A percentile compares a stretch with the other conserved stretches of the same genome.
Conservation (phyloP, 2,329 filamentous ascomycete species). For the Neodidymelliopsis sp. region DNA sequence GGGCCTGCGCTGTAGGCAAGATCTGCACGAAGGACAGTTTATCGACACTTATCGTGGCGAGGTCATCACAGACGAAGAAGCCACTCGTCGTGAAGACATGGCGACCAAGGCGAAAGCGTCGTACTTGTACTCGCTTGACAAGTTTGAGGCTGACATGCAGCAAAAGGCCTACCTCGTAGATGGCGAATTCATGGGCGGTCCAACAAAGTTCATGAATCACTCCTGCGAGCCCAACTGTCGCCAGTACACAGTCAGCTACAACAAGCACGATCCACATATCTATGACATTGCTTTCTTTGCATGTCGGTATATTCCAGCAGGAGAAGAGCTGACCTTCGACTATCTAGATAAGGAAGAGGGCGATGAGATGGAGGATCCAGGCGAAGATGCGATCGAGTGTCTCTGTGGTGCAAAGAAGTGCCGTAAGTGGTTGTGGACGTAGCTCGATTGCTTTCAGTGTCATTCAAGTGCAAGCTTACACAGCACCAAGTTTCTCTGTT, state of each 20-base stretch:
- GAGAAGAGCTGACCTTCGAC: slow-evolving; percentile 80
- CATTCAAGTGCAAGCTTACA: no score
- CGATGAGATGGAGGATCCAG: slow-evolving; percentile 54
- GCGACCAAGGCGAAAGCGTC: slow-evolving; percentile 71
- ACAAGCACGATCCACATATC: slow-evolving; percentile 75
- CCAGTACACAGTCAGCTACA: slow-evolving; percentile 80
- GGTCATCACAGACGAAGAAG: slow-evolving; percentile 62
- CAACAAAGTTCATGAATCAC: slow-evolving; percentile 84
- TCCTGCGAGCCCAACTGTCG: slow-evolving; percentile 80
- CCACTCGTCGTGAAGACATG: slow-evolving; percentile 67
- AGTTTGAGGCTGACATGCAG: slow-evolving; percentile 69
- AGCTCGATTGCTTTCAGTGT: no score
- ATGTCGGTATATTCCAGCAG: slow-evolving; percentile 67
- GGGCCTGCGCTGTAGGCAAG: slow-evolving; percentile 72
- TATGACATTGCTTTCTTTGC: slow-evolving; percentile 83
- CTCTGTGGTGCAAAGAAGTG: slow-evolving; percentile 71
- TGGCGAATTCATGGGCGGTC: slow-evolving; percentile 79
- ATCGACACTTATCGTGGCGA: slow-evolving; percentile 79
- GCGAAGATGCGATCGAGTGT: slow-evolving; percentile 56
- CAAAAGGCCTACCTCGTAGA: slow-evolving; percentile 58
- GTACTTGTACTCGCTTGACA: slow-evolving; percentile 83
- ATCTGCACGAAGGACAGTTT: slow-evolving; percentile 76
- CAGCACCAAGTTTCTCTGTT: no score
- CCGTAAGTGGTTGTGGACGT: slow-evolving; percentile 71
- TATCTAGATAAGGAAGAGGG: slow-evolving; percentile 73